A percentile compares a stretch with the other conserved stretches of the same genome.
phyloP scores from a whole-genome alignment of 768 basidiomycete genomes.

The Brasilioporus rufonigricans region DNA sequence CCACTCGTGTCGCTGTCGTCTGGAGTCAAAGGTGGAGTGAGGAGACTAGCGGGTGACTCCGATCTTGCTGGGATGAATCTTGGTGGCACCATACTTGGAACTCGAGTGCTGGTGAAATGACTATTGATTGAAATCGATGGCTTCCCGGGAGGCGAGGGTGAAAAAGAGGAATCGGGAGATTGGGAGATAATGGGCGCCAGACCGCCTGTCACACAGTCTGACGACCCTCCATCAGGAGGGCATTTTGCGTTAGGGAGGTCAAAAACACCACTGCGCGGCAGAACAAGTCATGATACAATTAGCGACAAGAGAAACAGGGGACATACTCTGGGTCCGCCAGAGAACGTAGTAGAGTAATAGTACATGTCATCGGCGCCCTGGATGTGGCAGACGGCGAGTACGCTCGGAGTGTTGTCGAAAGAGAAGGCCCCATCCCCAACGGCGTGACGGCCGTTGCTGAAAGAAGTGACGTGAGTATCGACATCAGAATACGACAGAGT shows the following conservation, averaged over 20 bases:
- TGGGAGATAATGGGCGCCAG: slow-evolving; percentile 62
- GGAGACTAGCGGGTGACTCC: slow-evolving; percentile 41
- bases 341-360: slow-evolving; percentile 92
- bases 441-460: slow-evolving; percentile 92
- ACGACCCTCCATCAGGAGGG: slow-evolving; percentile 96
- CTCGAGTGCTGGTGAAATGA: slow-evolving; percentile 18
- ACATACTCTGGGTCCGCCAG: slow-evolving; percentile 87
- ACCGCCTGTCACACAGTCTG: slow-evolving; percentile 92
- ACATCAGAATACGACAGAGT: slow-evolving; percentile 17
- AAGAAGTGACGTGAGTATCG: slow-evolving; percentile 13
- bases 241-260: slow-evolving; percentile 88
- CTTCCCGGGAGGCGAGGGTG: slow-evolving; percentile 29
- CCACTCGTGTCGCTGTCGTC: slow-evolving; percentile 53
- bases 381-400: slow-evolving; percentile 83
- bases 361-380: slow-evolving; percentile 81
- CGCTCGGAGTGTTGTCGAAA: slow-evolving; percentile 73
- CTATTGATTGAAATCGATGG: slow-evolving; percentile 15
- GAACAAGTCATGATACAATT: slow-evolving; percentile 4
- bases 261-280: slow-evolving; percentile 83
- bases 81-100: slow-evolving; percentile 35
- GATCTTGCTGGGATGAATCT: slow-evolving; percentile 43
- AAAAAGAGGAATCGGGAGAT: slow-evolving; percentile 36
- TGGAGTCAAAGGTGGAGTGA: slow-evolving; percentile 80
- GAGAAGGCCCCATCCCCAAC: slow-evolving; percentile 95
- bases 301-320: neutral